Conservation (phyloP, 2,329 filamentous ascomycete species). For the Bipolaris zeicola region DNA sequence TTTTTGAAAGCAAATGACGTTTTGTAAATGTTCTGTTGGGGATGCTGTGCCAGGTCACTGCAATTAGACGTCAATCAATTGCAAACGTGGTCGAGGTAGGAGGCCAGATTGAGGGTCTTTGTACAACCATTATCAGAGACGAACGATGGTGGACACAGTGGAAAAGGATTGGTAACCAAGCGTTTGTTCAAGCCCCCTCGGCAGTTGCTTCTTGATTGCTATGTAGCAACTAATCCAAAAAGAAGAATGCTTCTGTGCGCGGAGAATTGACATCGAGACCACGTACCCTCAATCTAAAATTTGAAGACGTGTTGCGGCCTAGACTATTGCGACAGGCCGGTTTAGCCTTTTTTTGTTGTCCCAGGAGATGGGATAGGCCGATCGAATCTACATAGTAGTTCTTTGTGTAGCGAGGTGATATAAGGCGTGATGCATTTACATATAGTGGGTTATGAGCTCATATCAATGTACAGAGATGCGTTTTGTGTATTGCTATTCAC, state of each 20-base stretch:
- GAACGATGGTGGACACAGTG: neutral
- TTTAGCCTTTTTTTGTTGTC: neutral
- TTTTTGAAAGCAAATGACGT: neutral
- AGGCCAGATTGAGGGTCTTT: neutral
- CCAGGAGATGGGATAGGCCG: neutral
- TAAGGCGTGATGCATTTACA: neutral
- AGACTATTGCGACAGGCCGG: neutral
- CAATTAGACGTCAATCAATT: slow-evolving; percentile 5
- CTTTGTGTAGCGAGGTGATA: neutral
- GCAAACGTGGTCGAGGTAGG: neutral
- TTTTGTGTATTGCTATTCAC: neutral
- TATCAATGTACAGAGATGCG: neutral
- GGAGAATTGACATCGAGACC: neutral
- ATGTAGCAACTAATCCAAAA: neutral
- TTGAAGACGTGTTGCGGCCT: neutral
- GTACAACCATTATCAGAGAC: neutral
- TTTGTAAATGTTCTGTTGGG: neutral
- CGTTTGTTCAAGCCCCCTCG: neutral
- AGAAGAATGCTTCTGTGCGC: neutral
- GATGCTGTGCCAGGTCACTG: neutral
- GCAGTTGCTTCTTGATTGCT: neutral
- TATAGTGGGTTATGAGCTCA: neutral
- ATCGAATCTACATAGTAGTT: neutral
- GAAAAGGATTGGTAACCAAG: neutral
- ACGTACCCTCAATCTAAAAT: neutral